These are phyloP conservation scores for Rhizophora mangle DNA, from an alignment of 345 rosid species.

Conservation along the genomic window DNA sequence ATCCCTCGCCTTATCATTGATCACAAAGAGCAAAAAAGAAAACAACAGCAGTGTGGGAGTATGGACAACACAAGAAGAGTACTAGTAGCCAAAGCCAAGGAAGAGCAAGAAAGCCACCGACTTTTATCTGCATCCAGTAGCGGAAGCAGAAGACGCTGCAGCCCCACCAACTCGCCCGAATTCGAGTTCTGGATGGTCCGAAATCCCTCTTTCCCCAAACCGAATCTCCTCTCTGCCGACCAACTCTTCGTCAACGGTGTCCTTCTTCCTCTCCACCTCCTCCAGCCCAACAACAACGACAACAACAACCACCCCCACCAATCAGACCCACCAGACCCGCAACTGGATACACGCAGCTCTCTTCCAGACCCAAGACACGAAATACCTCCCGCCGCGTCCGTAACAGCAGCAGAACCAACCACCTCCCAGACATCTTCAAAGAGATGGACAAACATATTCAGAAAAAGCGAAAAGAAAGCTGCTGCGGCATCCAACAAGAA, in stretches of 20 bases:
- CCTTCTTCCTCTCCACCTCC: conserved; percentile 57
- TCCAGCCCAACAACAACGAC: conserved; percentile 15
- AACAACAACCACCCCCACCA: background rate
- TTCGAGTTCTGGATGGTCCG: conserved; percentile 71
- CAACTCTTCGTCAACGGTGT: conserved; percentile 70
- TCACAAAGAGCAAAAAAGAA: too few relatives aligned
- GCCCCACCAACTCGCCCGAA: conserved; percentile 49
- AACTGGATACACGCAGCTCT: background rate
- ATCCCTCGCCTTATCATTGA: too few relatives aligned
- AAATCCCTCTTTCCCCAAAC: conserved; percentile 43
- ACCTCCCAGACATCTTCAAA: conserved; percentile 38
- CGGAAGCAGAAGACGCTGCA: conserved; percentile 4
- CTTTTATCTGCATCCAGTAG: conserved; percentile 20
- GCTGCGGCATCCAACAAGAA: background rate
- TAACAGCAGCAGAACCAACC: conserved; percentile 7
- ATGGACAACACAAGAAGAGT: conserved; percentile 9
- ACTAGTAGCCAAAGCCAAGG: background rate
- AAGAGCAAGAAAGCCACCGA: background rate
- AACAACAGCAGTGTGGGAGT: background rate
- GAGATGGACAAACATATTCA: conserved; percentile 71
- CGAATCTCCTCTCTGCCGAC: conserved; percentile 65
- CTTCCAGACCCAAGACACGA: conserved; percentile 14
- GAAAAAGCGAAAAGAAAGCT: conserved; percentile 42
- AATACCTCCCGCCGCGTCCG: conserved; percentile 1
- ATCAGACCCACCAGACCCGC: conserved; percentile 17